phyloP scores from a whole-genome alignment of 1,284 basidiomycete genomes.

The Peniophora sp. region DNA sequence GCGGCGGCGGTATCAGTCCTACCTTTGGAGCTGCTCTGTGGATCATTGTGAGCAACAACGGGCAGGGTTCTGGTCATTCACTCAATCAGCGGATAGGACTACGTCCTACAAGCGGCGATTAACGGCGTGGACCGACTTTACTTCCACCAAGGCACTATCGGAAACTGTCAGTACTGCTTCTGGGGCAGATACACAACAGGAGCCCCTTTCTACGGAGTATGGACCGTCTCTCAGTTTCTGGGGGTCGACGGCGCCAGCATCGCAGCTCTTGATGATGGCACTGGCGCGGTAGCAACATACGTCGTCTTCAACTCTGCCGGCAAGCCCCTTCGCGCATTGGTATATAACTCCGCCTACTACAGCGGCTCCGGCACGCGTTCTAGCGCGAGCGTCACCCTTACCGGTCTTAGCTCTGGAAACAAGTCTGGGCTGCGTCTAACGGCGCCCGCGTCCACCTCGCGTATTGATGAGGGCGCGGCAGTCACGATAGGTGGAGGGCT shows the following conservation, averaged over 20 bases:
- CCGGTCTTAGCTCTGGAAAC: conserved; percentile 19
- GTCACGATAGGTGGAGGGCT: conserved; percentile 31
- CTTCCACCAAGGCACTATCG: conserved; percentile 38
- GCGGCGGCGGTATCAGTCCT: conserved; percentile 34
- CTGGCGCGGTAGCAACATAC: conserved; percentile 26
- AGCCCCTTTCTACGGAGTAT: conserved; percentile 34
- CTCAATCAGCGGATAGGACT: conserved; percentile 14
- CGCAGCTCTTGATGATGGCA: conserved; percentile 29
- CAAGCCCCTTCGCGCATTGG: conserved; percentile 23
- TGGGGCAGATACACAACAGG: conserved; percentile 27
- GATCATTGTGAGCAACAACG: conserved; percentile 22
- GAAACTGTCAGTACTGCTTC: conserved; percentile 35
- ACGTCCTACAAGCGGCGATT: conserved; percentile 33
- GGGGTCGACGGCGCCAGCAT: conserved; percentile 24
- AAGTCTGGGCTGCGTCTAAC: conserved; percentile 26
- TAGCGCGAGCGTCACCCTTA: conserved; percentile 20
- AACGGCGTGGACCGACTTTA: conserved; percentile 32
- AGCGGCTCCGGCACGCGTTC: conserved; percentile 26
- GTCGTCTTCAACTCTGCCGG: conserved; percentile 22
- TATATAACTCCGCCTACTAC: conserved; percentile 32
- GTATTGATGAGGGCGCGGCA: conserved; percentile 24
- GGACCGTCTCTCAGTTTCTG: conserved; percentile 31
- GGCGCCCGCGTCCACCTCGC: conserved; percentile 25
- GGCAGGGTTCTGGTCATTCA: no score
- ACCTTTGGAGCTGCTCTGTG: conserved; percentile 37